Percentiles rank a stretch among this genome's conserved stretches.
These are phyloP conservation scores for Graphiopsis chlorocephala DNA, from an alignment of 2,329 filamentous ascomycete genomes.

Conservation along the genomic window DNA sequence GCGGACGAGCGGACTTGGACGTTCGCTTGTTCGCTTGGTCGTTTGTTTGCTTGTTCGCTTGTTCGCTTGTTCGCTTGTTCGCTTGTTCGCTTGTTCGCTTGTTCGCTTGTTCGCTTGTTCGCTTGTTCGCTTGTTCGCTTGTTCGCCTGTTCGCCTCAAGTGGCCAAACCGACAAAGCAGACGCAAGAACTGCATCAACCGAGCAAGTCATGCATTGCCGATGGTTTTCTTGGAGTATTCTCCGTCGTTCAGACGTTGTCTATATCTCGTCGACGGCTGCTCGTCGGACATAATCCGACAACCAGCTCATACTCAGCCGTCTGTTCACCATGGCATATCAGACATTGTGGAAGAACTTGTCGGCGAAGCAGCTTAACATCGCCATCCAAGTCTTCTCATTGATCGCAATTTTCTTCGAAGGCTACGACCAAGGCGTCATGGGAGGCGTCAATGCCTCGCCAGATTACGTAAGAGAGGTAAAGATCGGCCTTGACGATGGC, in stretches of 20 bases:
- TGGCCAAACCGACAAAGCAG: too few species aligned
- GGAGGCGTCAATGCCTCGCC: constrained; percentile 49
- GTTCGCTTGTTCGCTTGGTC: constrained; percentile 4
- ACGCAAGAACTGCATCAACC: too few species aligned
- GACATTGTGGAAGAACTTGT: constrained; percentile 41
- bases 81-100: not conserved
- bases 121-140: not conserved
- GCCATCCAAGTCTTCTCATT: constrained; percentile 37
- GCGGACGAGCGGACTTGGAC: too few species aligned
- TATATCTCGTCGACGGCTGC: not conserved
- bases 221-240: too few species aligned
- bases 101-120: not conserved
- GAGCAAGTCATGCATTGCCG: too few species aligned
- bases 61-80: too few species aligned
- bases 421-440: constrained; percentile 57
- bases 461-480: constrained; percentile 43
- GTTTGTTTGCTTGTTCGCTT: not conserved
- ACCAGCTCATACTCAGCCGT: not conserved
- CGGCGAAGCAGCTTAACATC: constrained; percentile 43
- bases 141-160: too few species aligned
- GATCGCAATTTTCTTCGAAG: constrained; percentile 41
- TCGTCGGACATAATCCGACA: not conserved
- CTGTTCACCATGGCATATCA: not conserved
- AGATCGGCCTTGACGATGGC: constrained; percentile 46
- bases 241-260: not conserved